These are phyloP conservation scores for Phytopythium kandeliae DNA, from an alignment of 352 stramenopile species.

Conservation along the genomic window DNA sequence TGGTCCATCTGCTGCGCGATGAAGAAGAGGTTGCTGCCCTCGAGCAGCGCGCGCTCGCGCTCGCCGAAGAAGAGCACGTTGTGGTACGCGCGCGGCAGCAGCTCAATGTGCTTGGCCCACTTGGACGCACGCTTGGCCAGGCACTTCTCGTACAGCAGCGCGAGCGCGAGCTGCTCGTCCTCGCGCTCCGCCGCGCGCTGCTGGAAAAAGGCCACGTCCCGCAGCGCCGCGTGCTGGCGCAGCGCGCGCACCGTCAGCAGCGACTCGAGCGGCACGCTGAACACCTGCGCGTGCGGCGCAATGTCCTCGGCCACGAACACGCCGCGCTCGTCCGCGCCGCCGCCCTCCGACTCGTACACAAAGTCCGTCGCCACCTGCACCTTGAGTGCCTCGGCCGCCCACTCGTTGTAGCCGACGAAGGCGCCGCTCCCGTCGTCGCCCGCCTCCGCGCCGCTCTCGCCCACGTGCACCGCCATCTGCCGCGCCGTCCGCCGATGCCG, in stretches of 20 bases:
- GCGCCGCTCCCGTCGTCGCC: conserved; percentile 11
- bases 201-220: conserved; percentile 44
- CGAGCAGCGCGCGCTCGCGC: conserved; percentile 28
- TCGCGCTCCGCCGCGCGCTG: conserved; percentile 34
- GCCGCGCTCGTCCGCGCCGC: conserved; percentile 37
- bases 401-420: conserved; percentile 79
- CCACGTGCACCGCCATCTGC: conserved; percentile 4
- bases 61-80: conserved; percentile 64
- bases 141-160: conserved; percentile 70
- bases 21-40: conserved; percentile 60
- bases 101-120: conserved; percentile 60
- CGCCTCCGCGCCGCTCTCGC: background rate
- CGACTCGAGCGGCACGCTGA: conserved; percentile 56
- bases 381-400: conserved; percentile 41
- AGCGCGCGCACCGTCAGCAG: conserved; percentile 48
- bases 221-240: conserved; percentile 22
- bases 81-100: conserved; percentile 55
- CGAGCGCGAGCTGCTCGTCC: conserved; percentile 61
- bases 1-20: conserved; percentile 58
- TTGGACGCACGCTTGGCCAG: conserved; percentile 32
- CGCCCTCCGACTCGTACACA: conserved; percentile 61
- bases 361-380: conserved; percentile 71
- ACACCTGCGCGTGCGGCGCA: conserved; percentile 58
- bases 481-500: background rate
- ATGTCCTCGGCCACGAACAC: conserved; percentile 83